phyloP scores from a whole-genome alignment of 1,139 yeast species.

The Taiozyma sp. region DNA sequence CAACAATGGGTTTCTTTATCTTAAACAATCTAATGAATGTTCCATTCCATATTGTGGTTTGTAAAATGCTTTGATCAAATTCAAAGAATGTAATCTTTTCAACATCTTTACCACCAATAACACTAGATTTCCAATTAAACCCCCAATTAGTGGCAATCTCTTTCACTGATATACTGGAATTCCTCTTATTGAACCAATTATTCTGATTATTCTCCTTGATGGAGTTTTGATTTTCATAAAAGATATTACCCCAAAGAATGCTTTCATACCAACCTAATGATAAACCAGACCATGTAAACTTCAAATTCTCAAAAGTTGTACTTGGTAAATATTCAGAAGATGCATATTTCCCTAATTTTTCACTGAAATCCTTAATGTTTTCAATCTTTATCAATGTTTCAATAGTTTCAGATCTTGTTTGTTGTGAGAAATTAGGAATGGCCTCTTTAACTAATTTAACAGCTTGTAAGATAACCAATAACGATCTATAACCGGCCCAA shows the following conservation, averaged over 20 bases:
- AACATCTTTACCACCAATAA: neutral
- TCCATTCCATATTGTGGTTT: conserved; percentile 54
- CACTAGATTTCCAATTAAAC: conserved; percentile 17
- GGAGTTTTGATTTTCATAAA: conserved; percentile 30
- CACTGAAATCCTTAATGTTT: conserved; percentile 27
- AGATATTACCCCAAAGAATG: conserved; percentile 62
- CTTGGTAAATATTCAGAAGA: conserved; percentile 30
- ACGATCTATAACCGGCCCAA: conserved; percentile 60
- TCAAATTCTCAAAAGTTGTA: conserved; percentile 39
- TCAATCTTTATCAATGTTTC: conserved; percentile 40
- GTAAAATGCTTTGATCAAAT: conserved; percentile 13
- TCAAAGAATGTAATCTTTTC: conserved; percentile 6
- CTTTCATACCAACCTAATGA: conserved; percentile 79
- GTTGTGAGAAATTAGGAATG: conserved; percentile 29
- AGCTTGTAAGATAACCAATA: conserved; percentile 40
- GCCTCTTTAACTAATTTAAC: conserved; percentile 36
- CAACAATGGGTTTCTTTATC: conserved; percentile 39
- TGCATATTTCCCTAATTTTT: conserved; percentile 24
- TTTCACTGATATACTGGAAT: conserved; percentile 17
- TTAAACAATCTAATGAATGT: conserved; percentile 60
- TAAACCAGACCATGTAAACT: conserved; percentile 55
- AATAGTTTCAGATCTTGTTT: conserved; percentile 10
- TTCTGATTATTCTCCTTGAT: conserved; percentile 9
- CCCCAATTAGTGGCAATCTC: conserved; percentile 25
- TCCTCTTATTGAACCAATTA: conserved; percentile 21